Evolutionary conservation across 148 eudicot genomes (phyloP).

Genomic region (Amaranthus hypochondriacus): DNA sequence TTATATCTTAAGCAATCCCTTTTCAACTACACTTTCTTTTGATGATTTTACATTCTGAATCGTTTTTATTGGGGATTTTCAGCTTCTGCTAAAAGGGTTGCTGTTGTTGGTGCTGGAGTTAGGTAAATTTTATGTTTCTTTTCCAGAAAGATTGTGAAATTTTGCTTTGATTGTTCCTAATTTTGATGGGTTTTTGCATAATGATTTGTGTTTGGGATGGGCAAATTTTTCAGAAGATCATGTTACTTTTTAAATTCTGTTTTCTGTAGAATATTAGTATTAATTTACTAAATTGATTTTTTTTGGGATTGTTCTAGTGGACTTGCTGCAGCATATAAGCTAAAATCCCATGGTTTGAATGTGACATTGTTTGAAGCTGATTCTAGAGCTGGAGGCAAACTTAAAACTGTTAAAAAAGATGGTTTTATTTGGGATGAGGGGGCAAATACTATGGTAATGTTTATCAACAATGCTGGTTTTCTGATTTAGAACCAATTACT

Average conservation of each 20-base stretch:
- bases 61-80: conserved; percentile 1
- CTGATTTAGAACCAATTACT: not conserved
- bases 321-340: conserved; percentile 90
- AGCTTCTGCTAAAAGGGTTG: conserved; percentile 71
- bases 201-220: too few relatives aligned
- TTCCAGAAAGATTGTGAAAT: not conserved
- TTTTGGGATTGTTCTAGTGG: conserved; percentile 52
- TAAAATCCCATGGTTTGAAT: conserved; percentile 62
- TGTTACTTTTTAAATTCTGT: not conserved
- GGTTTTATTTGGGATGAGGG: conserved; percentile 97
- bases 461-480: not conserved
- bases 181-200: too few relatives aligned
- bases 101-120: conserved; percentile 96
- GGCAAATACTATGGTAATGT: conserved; percentile 87
- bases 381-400: conserved; percentile 77
- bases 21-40: not conserved
- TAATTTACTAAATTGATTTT: not conserved
- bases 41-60: not conserved
- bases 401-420: conserved; percentile 56
- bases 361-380: conserved; percentile 90
- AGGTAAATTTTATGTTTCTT: conserved; percentile 38
- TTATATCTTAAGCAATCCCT: not conserved
- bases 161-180: too few relatives aligned
- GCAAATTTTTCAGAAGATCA: not conserved
- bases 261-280: not conserved